Conservation (phyloP, 2,329 filamentous ascomycete species). For the Botrytis squamosa region DNA sequence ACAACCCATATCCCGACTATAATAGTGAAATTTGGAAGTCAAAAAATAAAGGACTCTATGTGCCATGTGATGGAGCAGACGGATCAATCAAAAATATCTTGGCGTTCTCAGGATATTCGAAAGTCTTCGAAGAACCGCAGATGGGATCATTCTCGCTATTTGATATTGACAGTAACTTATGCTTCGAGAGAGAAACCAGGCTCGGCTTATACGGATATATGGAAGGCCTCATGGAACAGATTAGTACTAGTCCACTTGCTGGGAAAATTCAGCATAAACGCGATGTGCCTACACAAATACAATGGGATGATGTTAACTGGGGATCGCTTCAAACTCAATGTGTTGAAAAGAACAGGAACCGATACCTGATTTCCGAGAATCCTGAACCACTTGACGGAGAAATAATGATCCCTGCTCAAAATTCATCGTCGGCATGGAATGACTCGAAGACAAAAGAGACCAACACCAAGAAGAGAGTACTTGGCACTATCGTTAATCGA, state of each 20-base stretch:
- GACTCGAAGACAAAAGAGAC: not conserved
- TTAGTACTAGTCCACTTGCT: accelerated
- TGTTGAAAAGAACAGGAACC: constrained; percentile 61
- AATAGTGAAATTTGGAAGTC: constrained; percentile 60
- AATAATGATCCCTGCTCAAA: not conserved
- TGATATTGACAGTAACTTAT: constrained; percentile 61
- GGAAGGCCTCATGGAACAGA: constrained; percentile 35
- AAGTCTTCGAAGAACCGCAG: constrained; percentile 57
- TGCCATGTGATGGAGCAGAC: constrained; percentile 63
- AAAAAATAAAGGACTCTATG: constrained; percentile 56
- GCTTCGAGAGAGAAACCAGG: constrained; percentile 67
- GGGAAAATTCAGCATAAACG: not conserved
- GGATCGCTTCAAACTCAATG: constrained; percentile 67
- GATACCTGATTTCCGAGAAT: constrained; percentile 39
- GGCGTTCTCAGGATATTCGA: constrained; percentile 61
- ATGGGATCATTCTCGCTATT: constrained; percentile 63
- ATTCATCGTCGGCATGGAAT: not conserved
- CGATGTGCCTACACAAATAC: constrained; percentile 30
- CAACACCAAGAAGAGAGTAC: not conserved
- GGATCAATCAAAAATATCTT: constrained; percentile 55
- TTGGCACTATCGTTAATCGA: not conserved
- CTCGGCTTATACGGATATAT: constrained; percentile 64
- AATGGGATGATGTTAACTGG: constrained; percentile 70
- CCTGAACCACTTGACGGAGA: not conserved
- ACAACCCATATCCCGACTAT: constrained; percentile 71